Evolutionary conservation across 495 filamentous ascomycete species (phyloP).

Genomic region (Daldinia concentrica): DNA sequence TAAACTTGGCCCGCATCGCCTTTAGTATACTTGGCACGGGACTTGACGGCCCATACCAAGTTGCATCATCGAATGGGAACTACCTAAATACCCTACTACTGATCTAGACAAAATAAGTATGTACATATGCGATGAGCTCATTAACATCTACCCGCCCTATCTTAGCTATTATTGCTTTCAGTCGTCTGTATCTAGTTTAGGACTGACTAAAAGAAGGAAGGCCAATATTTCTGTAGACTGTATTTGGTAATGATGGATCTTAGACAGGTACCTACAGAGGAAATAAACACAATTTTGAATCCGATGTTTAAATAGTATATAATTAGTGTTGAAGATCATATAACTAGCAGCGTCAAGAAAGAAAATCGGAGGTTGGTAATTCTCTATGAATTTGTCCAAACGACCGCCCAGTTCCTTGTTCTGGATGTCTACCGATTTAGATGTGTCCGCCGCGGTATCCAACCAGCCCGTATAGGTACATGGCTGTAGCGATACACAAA

Average conservation of each 20-base stretch:
- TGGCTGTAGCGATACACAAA: not conserved
- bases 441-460: not conserved
- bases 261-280: not conserved
- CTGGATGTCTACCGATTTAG: not conserved
- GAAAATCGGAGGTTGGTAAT: not conserved
- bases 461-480: not conserved
- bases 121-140: conserved; percentile 16
- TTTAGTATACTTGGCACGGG: conserved; percentile 22
- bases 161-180: not conserved
- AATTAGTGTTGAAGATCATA: too few species aligned
- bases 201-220: conserved; percentile 14
- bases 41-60: conserved; percentile 22
- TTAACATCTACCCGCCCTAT: conserved; percentile 9
- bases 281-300: too few species aligned
- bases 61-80: conserved; percentile 38
- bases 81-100: conserved; percentile 6
- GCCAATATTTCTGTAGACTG: not conserved
- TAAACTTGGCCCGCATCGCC: conserved; percentile 12
- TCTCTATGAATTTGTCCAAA: not conserved
- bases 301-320: too few species aligned
- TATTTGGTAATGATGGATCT: not conserved
- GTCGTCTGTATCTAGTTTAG: conserved; percentile 1
- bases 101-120: conserved; percentile 17
- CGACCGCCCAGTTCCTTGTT: not conserved
- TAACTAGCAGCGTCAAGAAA: not conserved